Evolutionary conservation across 2,329 filamentous ascomycete species (phyloP).

Genomic region (Neospermospora avenae): DNA sequence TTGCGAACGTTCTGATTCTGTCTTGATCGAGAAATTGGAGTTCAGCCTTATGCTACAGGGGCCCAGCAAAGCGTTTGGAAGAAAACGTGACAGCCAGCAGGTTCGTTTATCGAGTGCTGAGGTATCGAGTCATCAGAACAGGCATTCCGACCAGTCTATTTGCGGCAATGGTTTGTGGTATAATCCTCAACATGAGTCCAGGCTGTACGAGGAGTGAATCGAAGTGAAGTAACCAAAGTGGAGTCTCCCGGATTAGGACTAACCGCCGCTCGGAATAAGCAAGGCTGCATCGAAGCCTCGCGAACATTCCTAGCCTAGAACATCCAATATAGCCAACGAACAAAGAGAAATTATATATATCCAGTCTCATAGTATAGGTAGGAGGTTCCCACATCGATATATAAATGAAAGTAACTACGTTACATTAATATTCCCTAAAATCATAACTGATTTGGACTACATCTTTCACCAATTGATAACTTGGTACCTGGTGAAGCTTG

Average conservation of each 20-base stretch:
- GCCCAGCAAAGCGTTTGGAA: no score
- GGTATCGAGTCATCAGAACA: no score
- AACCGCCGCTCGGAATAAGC: not conserved
- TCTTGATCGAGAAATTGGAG: not conserved
- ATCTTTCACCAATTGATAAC: not conserved
- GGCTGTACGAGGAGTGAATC: not conserved
- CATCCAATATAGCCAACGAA: not conserved
- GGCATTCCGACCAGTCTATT: not conserved
- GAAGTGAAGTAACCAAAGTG: not conserved
- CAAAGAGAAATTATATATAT: not conserved
- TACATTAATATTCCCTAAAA: not conserved
- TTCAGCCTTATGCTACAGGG: not conserved
- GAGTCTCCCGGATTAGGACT: conserved; percentile 4
- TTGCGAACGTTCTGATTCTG: not conserved
- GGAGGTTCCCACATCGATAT: not conserved
- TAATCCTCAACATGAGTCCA: not conserved
- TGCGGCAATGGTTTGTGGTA: not conserved
- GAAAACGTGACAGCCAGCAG: no score
- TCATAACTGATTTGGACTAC: not conserved
- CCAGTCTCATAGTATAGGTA: not conserved
- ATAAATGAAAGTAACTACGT: not conserved
- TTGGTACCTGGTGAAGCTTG: conserved; percentile 23
- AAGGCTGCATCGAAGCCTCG: conserved; percentile 3
- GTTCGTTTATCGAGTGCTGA: no score
- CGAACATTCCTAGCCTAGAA: not conserved